Evolutionary conservation across 768 basidiomycete genomes (phyloP).

Genomic region (Mrakia hoshinonis): DNA sequence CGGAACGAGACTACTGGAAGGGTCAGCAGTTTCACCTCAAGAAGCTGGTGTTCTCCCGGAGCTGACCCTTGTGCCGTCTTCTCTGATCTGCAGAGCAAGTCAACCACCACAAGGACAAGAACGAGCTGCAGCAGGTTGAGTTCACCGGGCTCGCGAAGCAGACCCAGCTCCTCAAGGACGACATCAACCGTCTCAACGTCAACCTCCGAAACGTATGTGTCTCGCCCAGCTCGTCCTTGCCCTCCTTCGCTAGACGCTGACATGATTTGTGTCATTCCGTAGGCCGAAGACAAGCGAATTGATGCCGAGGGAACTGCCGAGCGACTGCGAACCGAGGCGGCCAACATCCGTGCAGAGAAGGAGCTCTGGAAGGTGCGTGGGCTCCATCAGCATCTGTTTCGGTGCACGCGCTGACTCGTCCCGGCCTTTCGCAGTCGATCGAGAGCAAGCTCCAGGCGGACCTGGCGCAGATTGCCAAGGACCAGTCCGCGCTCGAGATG

Average conservation of each 20-base stretch:
- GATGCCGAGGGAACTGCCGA: conserved; percentile 45
- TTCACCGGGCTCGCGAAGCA: conserved; percentile 59
- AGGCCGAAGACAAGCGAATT: conserved; percentile 28
- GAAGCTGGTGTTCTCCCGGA: too few relatives aligned
- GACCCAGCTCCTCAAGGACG: conserved; percentile 63
- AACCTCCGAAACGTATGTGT: conserved; percentile 33
- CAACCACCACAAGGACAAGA: conserved; percentile 54
- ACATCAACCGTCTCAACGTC: conserved; percentile 65
- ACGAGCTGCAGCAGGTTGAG: conserved; percentile 54
- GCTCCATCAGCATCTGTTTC: too few relatives aligned
- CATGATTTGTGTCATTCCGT: not conserved
- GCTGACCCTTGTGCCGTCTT: not conserved
- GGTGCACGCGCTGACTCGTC: not conserved
- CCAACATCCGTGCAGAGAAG: conserved; percentile 86
- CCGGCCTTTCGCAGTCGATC: conserved; percentile 50
- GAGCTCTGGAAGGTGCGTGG: conserved; percentile 72
- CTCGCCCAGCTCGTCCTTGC: too few relatives aligned
- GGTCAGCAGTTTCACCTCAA: conserved; percentile 50
- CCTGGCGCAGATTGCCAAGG: conserved; percentile 67
- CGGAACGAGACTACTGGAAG: conserved; percentile 65
- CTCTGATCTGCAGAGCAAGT: conserved; percentile 36
- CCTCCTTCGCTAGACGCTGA: not conserved
- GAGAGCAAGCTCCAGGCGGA: conserved; percentile 76
- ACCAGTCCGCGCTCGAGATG: conserved; percentile 75
- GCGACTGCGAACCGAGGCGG: conserved; percentile 71